Base-by-base conservation (phyloP, 208 protist species). In the Wallacemonas collosoma region DNA sequence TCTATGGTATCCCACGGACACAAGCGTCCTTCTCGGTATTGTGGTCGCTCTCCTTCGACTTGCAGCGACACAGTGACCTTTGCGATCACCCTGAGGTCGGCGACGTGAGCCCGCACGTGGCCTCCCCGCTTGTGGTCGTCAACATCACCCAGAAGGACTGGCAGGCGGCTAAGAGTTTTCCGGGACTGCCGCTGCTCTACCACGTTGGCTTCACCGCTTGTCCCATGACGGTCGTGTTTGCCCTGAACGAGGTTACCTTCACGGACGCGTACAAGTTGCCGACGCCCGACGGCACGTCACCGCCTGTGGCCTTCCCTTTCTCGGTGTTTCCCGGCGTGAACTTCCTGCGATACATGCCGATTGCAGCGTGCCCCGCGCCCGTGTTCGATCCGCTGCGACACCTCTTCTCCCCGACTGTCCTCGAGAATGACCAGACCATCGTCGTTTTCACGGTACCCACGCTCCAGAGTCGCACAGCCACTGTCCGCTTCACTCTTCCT, bases 171-270 rank as follows among this genome's bases (percentile, higher is more conserved):
- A 63, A 89, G 56, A 76, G 78, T 77, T 93, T 93, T 63, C 88
- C 86, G 4, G 48, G 67, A 26, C 77, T 92, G 51, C 83, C 83
- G 14, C 73, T 88, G 12, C 74, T 93, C 17, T 87, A 90, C 73
- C 68, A 86, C 61, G 73, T 60, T 9, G 79, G 83, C 35, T 83
- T 89, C 65, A 56, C 73, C 8, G 84, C 72, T 9, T 48, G 65
- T 43, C 76, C 77, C 1, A 56, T 83, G 44, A 74, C 75, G 14
- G 68, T 94, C n/a, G 88, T 83, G 3, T 93, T 88, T 63, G 82
- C 87, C 0, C 78, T 91, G 15, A 94, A 96, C 72, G 82, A 92
- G 62, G 62, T 96, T 8, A 65, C 73, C 5, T 96, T 96, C 71
- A 87, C 78, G 0, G 76, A 79, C 14, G 68, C 61, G 41, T 94